A percentile compares a stretch with the other conserved stretches of the same genome.
Evolutionary conservation across 2,329 filamentous ascomycete genomes (phyloP).

Genomic region (Aureobasidium pullulans): DNA sequence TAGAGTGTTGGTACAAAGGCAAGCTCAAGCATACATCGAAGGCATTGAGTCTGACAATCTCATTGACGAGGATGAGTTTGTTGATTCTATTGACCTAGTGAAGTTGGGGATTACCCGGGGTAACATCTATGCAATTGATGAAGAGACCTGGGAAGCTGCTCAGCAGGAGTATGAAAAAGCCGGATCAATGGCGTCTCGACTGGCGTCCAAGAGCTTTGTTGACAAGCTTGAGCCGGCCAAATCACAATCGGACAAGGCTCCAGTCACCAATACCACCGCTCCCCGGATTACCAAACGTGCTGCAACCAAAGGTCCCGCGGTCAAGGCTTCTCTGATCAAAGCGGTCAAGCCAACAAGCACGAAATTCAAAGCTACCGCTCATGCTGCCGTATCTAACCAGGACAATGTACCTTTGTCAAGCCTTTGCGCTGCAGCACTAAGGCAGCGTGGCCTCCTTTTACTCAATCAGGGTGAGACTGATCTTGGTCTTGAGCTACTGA

Average conservation of each 20-base stretch:
- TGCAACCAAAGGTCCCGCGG: neutral
- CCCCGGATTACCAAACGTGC: neutral
- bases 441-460: slow-evolving; percentile 11
- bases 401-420: neutral
- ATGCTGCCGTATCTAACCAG: neutral
- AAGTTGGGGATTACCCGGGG: neutral
- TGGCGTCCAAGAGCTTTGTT: neutral
- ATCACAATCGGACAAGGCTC: neutral
- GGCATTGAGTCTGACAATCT: neutral
- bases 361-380: neutral
- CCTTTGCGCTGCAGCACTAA: neutral
- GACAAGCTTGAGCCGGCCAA: neutral
- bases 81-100: neutral
- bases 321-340: neutral
- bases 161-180: slow-evolving; percentile 8
- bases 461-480: slow-evolving; percentile 6
- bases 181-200: neutral
- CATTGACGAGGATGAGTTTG: neutral
- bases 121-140: neutral
- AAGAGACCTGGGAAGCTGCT: neutral
- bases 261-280: neutral
- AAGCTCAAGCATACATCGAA: slow-evolving; percentile 3
- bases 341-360: neutral
- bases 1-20: neutral
- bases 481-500: slow-evolving; percentile 2